A percentile compares a stretch with the other conserved stretches of the same genome.
Evolutionary conservation across 352 stramenopile genomes (phyloP).

Genomic region (Globisporangium canariense): DNA sequence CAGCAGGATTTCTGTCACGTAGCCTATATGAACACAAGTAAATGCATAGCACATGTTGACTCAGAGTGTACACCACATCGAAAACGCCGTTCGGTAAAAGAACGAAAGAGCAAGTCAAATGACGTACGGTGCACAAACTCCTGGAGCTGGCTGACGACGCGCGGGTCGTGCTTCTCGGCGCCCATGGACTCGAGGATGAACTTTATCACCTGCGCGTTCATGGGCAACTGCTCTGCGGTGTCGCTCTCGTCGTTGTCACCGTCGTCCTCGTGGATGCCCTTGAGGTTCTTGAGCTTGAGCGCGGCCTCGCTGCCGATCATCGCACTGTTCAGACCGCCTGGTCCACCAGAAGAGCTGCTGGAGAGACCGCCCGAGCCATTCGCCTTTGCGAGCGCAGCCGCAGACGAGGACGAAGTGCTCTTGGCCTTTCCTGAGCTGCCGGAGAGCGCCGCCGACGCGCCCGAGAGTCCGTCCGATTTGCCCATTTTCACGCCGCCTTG

Average conservation of each 20-base stretch:
- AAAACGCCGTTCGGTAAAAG: neutral
- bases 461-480: conserved; percentile 8
- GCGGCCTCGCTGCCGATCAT: conserved; percentile 30
- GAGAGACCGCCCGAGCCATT: conserved; percentile 7
- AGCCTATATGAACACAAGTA: conserved; percentile 32
- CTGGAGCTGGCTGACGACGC: conserved; percentile 76
- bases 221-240: conserved; percentile 41
- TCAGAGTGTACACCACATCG: neutral
- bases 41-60: too few species aligned
- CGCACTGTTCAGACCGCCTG: conserved; percentile 5
- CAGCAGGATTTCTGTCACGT: conserved; percentile 78
- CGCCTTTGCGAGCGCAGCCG: conserved; percentile 7
- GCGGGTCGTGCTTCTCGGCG: conserved; percentile 71
- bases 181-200: conserved; percentile 77
- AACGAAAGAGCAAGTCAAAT: neutral
- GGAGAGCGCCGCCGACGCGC: neutral
- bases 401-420: conserved; percentile 5
- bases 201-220: conserved; percentile 61
- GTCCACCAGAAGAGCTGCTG: neutral
- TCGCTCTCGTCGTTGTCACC: conserved; percentile 31
- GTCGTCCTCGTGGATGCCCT: conserved; percentile 69
- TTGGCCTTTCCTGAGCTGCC: conserved; percentile 13
- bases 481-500: neutral
- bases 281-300: conserved; percentile 52
- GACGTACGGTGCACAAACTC: conserved; percentile 81